Evolutionary conservation across 495 filamentous ascomycete species (phyloP).

Genomic region (Lophiotrema nucula): DNA sequence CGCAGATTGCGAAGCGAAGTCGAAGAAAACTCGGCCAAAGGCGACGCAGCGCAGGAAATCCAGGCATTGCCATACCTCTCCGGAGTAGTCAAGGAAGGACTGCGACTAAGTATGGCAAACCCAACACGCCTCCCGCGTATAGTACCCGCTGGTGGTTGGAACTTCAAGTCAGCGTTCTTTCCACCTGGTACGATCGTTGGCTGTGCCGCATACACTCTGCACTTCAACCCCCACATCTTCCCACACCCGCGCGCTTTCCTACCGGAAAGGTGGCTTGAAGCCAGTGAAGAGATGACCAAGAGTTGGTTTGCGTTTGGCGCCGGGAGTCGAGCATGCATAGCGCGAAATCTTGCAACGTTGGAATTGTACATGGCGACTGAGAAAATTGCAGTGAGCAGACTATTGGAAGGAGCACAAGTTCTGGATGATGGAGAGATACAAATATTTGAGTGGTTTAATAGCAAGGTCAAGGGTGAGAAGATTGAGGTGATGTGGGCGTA

Average conservation of each 20-base stretch:
- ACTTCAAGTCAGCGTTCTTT: slow-evolving; percentile 36
- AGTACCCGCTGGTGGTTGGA: slow-evolving; percentile 40
- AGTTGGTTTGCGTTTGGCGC: slow-evolving; percentile 45
- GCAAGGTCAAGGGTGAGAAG: no score
- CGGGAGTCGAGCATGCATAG: slow-evolving; percentile 53
- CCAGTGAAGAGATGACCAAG: slow-evolving; percentile 26
- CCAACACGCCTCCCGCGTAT: slow-evolving; percentile 50
- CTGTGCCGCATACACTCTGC: slow-evolving; percentile 44
- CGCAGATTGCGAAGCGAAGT: slow-evolving; percentile 43
- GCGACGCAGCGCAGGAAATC: slow-evolving; percentile 8
- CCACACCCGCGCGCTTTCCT: slow-evolving; percentile 46
- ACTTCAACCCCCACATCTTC: slow-evolving; percentile 49
- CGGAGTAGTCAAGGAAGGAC: slow-evolving; percentile 20
- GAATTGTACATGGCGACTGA: slow-evolving; percentile 34
- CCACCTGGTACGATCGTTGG: slow-evolving; percentile 50
- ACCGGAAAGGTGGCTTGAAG: slow-evolving; percentile 52
- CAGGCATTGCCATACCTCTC: slow-evolving; percentile 19
- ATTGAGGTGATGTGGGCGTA: no score
- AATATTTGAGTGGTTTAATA: no score
- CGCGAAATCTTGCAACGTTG: slow-evolving; percentile 46
- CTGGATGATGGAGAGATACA: no score
- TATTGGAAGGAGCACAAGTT: no score
- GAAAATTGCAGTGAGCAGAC: no score
- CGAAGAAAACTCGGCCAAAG: slow-evolving; percentile 34
- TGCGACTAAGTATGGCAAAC: slow-evolving; percentile 46